Base-by-base conservation (phyloP, 2,329 filamentous ascomycete species). In the Colletotrichum camelliae region DNA sequence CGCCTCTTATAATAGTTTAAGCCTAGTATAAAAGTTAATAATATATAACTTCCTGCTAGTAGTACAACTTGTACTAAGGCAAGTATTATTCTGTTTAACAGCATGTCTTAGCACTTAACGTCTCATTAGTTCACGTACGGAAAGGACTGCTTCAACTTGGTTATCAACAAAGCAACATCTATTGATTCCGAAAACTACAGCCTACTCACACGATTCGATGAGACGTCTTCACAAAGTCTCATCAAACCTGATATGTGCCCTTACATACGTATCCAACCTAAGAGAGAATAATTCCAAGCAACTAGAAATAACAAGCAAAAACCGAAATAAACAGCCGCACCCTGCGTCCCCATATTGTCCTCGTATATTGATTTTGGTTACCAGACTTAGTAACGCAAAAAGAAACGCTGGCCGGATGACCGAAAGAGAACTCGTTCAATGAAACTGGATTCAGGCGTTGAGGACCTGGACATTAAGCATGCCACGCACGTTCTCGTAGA, bases 81-180 rank as follows among this genome's bases (percentile, higher is more conserved):
- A n/a, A 10, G 39, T 48, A 1, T 48, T 48, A 48, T 48, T 9
- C 9, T 12, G 39, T n/a, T 48, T n/a, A n/a, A 3, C 39, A 48
- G 39, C 18, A 9, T 2, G 9, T 48, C 39, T 43, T 16, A 6
- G 9, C 18, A n/a, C 3, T n/a, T 43, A n/a, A 0, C 18, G 18
- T 43, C 18, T 10, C 10, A 1, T 2, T 0, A 43, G 9, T 43
- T n/a, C 39, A 43, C 39, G 39, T n/a, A 43, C 29, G 29, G 3
- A 43, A 8, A 43, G 37, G 37, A 43, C 18, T 43, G 39, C 1
- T 43, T 43, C 39, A n/a, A 48, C 10, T 48, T 48, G 9, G 9
- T 12, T n/a, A 1, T 4, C 3, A 7, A n/a, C 0, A n/a, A 48
- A 12, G 1, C 18, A 48, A 10, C 39, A 1, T 48, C 39, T n/a